Evolutionary conservation across 2,329 filamentous ascomycete species (phyloP), one percentile per base, ranked within the genome.

Genomic region (Curvularia lunata): DNA sequence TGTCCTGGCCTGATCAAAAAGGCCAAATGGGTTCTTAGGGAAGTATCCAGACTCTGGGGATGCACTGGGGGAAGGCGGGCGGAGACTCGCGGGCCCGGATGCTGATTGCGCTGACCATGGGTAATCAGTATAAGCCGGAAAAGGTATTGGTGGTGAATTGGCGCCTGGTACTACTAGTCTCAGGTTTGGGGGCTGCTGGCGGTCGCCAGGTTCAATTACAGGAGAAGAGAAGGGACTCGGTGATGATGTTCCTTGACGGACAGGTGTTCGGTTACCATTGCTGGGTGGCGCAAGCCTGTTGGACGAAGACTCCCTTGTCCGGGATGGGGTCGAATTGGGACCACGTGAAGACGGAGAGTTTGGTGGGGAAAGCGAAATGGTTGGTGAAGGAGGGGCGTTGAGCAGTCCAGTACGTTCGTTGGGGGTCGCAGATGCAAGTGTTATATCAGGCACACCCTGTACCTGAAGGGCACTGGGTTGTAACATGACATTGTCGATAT

Each of bases 51-150:
- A 84, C 38, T 78, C 79, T 21, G 80, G 77, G 57, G 83, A 79
- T 68, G 83, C 64, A 66, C 81, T 75, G 48, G 84, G 76, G 18
- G 83, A 77, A 23, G 85, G 83, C 32, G 89, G 74, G 58, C 81
- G 81, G 53, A 89, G 81, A 64, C 87, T 88, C 1, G 83, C 81
- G 25, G 83, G 74, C 43, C 80, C 71, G 3, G 84, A 81, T 6
- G 80, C 80, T 12, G 69, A 70, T 28, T 68, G 65, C 2, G 80
- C 74, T 8, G 80, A 79, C 37, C 69, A 69, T 9, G 75, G 71
- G 55, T 79, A 75, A 37, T 93, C 90, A 2, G 83, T 82, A 62
- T 87, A 91, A 5, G 81, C 76, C 1, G 91, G 91, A 61, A 95
- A 94, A 0, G 90, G 88, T 4, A 85, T 84, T 4, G 82, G 76